Base-by-base conservation (phyloP, 2,329 filamentous ascomycete species). In the Anthostomella pinea region DNA sequence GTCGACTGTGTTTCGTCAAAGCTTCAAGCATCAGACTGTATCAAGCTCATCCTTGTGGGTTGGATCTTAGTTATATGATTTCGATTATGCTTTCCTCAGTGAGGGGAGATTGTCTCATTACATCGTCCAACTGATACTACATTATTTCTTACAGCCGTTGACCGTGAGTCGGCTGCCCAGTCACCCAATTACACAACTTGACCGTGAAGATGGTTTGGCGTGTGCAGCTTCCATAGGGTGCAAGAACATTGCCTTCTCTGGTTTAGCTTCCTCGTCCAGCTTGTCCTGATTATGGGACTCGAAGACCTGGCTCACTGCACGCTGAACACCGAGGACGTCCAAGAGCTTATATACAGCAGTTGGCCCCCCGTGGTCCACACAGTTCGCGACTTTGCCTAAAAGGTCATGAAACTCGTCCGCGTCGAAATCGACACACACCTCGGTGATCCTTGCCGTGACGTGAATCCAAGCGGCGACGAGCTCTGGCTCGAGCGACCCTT, bases 261-360 rank as follows among this genome's bases (percentile, higher is more conserved):
- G 20, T n/a, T 46, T 35, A 5, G 43, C 40, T 36, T 44, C 43
- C 21, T 29, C 11, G n/a, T 44, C 35, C n/a, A 46, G 23, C 9
- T 18, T 29, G 11, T 35, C 21, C 30, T 44, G 43, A 21, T 41
- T 5, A 27, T 34, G 33, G 2, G 6, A 23, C 14, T 17, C 32
- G 21, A 46, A 41, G 19, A 35, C 8, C 8, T 8, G 21, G 11
- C 31, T 20, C 8, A 26, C 27, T 30, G 38, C 37, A 13, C 20
- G 25, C 6, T 13, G 17, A 25, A 44, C 16, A 1, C 30, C 30
- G 11, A 46, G 36, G 18, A 31, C 16, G n/a, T 15, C 11, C 10
- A 44, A 20, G 5, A 46, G 30, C 2, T 33, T 24, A 10, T 35
- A 27, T 18, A n/a, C n/a, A n/a, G 31, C 30, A 3, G 35, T 39